Conservation (phyloP, 148 eudicot species). For the Diospyros kaki region DNA sequence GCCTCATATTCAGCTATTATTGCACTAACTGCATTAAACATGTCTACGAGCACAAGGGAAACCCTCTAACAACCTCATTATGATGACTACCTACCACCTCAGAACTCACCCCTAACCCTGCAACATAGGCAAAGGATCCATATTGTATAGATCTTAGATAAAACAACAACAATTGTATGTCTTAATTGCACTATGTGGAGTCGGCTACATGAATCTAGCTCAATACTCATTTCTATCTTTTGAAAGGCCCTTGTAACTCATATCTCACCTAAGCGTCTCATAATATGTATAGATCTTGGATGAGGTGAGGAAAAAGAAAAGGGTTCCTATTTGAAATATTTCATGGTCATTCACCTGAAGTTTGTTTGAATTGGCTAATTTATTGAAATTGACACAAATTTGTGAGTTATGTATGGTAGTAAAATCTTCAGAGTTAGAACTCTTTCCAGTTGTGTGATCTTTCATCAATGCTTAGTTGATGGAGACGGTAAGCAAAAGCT, state of each 20-base stretch:
- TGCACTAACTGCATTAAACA: background rate
- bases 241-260: too few relatives aligned
- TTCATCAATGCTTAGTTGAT: background rate
- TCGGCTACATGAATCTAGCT: too few relatives aligned
- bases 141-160: background rate
- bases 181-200: too few relatives aligned
- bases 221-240: too few relatives aligned
- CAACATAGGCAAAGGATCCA: constrained; percentile 1
- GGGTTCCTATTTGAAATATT: background rate
- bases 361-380: background rate
- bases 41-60: background rate
- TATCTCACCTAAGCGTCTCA: too few relatives aligned
- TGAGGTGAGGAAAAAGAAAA: background rate
- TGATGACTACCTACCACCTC: background rate
- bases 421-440: background rate
- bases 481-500: background rate
- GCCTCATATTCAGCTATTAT: background rate
- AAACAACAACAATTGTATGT: too few relatives aligned
- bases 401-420: background rate
- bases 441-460: background rate
- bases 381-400: background rate
- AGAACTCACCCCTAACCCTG: background rate
- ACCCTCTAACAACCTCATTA: background rate
- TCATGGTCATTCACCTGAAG: background rate
- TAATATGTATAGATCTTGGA: background rate